phyloP scores from a whole-genome alignment of 129 eudicot species.

The Gnaphalium uliginosum region DNA sequence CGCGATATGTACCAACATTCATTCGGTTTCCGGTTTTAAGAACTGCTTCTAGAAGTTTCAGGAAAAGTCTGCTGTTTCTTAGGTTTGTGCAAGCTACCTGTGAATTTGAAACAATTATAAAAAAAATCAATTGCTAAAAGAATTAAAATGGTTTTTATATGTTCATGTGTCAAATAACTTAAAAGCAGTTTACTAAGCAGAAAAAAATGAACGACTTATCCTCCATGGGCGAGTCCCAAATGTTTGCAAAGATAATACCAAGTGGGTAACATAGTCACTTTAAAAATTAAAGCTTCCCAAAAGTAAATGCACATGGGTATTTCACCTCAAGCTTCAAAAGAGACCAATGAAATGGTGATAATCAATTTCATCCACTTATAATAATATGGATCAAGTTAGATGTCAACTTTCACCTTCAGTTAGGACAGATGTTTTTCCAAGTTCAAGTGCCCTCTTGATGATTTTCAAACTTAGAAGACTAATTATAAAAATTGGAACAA shows the following conservation, averaged over 20 bases:
- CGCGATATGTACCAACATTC: constrained; percentile 87
- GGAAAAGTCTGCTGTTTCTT: constrained; percentile 71
- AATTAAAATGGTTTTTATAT: not conserved
- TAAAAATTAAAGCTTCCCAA: not conserved
- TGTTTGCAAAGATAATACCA: not conserved
- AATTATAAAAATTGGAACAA: not conserved
- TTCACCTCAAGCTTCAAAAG: not conserved
- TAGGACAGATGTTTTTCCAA: not conserved
- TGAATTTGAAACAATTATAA: not conserved
- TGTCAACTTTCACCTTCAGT: not conserved
- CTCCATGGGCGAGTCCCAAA: not conserved
- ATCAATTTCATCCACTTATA: too few species aligned
- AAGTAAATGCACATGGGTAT: not conserved
- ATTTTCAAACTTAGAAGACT: not conserved
- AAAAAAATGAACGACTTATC: not conserved
- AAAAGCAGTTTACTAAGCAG: not conserved
- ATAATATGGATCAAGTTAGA: not conserved
- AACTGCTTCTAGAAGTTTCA: constrained; percentile 90
- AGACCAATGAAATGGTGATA: not conserved
- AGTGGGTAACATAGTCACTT: not conserved
- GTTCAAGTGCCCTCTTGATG: not conserved
- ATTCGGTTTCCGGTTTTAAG: constrained; percentile 95
- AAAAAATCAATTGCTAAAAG: not conserved
- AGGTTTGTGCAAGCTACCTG: constrained; percentile 76
- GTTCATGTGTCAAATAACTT: not conserved